These are phyloP conservation scores for Tolypocladium album DNA, from an alignment of 2,329 filamentous ascomycete genomes.

Conservation along the genomic window DNA sequence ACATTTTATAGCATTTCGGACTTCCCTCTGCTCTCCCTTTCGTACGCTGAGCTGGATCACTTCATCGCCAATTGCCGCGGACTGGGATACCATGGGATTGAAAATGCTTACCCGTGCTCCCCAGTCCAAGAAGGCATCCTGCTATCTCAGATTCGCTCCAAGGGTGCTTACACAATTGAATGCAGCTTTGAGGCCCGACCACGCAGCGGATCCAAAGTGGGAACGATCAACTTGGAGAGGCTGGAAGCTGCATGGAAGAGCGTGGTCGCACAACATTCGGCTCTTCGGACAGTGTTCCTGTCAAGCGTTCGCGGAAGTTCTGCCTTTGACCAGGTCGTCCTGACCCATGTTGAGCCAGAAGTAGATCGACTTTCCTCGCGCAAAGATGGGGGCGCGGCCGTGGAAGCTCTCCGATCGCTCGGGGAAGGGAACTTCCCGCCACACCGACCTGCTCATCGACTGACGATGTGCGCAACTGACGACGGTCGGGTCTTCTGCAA, in stretches of 20 bases:
- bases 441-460: background rate
- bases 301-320: background rate
- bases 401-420: background rate
- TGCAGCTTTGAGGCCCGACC: background rate
- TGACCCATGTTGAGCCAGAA: background rate
- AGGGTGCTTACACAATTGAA: background rate
- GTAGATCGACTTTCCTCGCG: background rate
- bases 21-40: background rate
- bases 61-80: background rate
- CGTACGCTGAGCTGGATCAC: background rate
- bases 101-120: background rate
- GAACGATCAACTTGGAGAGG: background rate
- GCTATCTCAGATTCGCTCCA: background rate
- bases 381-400: background rate
- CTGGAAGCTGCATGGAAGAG: background rate
- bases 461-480: background rate
- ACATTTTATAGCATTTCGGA: background rate
- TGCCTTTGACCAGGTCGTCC: background rate
- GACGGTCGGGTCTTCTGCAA: background rate
- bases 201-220: background rate
- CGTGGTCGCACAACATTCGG: background rate
- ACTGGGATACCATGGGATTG: background rate
- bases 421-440: background rate
- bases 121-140: background rate
- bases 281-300: background rate